phyloP scores from a whole-genome alignment of 257 asterid species.

The Lycium barbarum region DNA sequence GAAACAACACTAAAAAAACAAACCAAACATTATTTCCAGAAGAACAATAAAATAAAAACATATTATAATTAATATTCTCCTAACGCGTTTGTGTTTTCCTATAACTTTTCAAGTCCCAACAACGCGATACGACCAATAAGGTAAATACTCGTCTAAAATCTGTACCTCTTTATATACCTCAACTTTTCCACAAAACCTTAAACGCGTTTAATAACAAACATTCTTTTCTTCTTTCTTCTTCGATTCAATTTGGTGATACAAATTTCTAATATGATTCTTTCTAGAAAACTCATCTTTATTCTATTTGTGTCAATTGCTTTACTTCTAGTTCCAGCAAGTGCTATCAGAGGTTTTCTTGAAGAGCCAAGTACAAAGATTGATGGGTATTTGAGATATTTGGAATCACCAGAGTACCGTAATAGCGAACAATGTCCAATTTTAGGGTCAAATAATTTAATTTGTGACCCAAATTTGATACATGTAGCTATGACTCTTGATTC shows the following conservation, averaged over 20 bases:
- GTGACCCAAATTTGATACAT: conserved; percentile 56
- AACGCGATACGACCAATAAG: conserved; percentile 27
- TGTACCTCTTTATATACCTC: background rate
- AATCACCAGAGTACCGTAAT: conserved; percentile 54
- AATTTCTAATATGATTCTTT: conserved; percentile 21
- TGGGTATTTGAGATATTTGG: conserved; percentile 34
- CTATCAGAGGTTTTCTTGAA: conserved; percentile 36
- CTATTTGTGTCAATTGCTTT: conserved; percentile 33
- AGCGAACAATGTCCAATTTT: conserved; percentile 38
- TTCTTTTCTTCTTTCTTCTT: conserved; percentile 11
- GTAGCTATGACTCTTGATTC: conserved; percentile 72
- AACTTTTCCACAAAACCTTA: background rate
- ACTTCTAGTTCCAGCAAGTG: conserved; percentile 34
- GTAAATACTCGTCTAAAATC: background rate
- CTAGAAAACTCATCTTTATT: background rate
- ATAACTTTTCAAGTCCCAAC: conserved; percentile 10
- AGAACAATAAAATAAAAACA: background rate
- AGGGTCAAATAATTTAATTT: background rate
- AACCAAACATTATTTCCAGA: background rate
- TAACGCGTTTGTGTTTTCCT: conserved; percentile 28
- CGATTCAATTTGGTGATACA: background rate
- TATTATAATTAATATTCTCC: background rate
- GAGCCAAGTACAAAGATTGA: background rate
- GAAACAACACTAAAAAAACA: conserved; percentile 3
- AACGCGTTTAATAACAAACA: conserved; percentile 14